phyloP scores from a whole-genome alignment of 805 yeast species.

The Danielia oregonensis region DNA sequence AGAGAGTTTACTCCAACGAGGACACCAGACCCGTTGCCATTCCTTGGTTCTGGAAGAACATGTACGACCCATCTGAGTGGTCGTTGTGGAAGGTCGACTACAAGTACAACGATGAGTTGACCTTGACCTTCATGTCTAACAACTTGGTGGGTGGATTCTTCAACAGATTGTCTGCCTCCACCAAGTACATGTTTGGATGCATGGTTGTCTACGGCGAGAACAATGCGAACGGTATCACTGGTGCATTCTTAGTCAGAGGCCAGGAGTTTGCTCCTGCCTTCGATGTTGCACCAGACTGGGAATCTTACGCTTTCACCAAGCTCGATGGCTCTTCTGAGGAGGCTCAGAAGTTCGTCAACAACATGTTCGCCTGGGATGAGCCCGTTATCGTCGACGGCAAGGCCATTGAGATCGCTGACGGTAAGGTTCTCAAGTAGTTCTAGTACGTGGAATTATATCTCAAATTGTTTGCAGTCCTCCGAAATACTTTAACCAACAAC shows the following conservation, averaged over 20 bases:
- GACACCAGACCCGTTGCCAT: conserved; percentile 92
- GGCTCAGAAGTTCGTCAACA: conserved; percentile 75
- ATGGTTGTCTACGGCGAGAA: conserved; percentile 96
- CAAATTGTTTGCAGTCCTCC: too few relatives aligned
- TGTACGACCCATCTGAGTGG: conserved; percentile 89
- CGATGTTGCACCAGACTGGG: conserved; percentile 99
- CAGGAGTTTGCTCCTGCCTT: conserved; percentile 88
- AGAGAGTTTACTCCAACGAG: conserved; percentile 93
- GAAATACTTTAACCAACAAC: too few relatives aligned
- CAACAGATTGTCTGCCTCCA: conserved; percentile 87
- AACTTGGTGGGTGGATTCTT: conserved; percentile 97
- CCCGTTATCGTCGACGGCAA: conserved; percentile 81
- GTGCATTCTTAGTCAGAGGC: conserved; percentile 94
- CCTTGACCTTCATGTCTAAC: conserved; percentile 96
- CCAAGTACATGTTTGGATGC: conserved; percentile 91
- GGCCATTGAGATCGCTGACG: conserved; percentile 87
- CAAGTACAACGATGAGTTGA: conserved; percentile 97
- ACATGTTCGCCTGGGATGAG: conserved; percentile 98
- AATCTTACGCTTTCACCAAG: conserved; percentile 80
- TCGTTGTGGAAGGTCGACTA: conserved; percentile 92
- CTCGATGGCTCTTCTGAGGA: conserved; percentile 76
- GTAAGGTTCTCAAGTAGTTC: conserved; percentile 96
- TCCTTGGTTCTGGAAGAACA: conserved; percentile 96
- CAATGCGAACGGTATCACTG: conserved; percentile 96
- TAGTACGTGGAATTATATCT: too few relatives aligned